These are phyloP conservation scores for Rhynchospora pubera DNA, from an alignment of 176 grass and related monocot genomes.

Conservation along the genomic window DNA sequence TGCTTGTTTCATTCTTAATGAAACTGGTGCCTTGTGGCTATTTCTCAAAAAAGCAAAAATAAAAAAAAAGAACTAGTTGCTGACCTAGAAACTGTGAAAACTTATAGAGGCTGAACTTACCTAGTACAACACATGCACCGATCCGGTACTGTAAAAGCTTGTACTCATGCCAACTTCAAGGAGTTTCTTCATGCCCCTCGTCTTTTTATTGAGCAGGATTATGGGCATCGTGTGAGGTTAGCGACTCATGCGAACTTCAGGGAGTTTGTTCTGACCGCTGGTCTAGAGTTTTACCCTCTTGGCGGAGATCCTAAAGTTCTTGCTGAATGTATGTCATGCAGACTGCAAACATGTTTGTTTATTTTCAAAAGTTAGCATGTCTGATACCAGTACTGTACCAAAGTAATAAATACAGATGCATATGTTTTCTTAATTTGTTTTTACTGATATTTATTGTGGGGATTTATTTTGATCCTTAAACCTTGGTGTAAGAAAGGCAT, in stretches of 20 bases:
- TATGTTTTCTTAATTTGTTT: neutral
- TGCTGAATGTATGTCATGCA: conserved; percentile 64
- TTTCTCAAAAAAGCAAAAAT: too few species aligned
- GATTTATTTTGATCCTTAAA: neutral
- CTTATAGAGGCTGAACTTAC: neutral
- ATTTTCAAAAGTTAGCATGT: neutral
- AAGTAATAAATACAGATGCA: neutral
- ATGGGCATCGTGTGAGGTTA: conserved; percentile 77
- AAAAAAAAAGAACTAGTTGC: neutral
- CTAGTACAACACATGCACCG: neutral
- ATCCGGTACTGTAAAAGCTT: neutral
- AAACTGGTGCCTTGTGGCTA: too few species aligned
- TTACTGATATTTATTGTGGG: neutral
- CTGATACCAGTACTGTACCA: neutral
- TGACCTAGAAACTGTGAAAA: neutral
- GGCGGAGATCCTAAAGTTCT: conserved; percentile 87
- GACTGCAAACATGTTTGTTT: neutral
- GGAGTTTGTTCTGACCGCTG: conserved; percentile 69
- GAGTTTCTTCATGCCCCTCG: neutral
- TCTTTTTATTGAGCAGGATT: conserved; percentile 39
- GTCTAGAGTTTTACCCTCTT: conserved; percentile 77
- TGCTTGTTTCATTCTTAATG: too few species aligned
- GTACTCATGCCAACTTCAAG: neutral
- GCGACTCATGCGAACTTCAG: conserved; percentile 82
- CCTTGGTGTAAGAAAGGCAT: neutral